Evolutionary conservation across 495 filamentous ascomycete species (phyloP).

Genomic region (Aspergillus nanangensis): DNA sequence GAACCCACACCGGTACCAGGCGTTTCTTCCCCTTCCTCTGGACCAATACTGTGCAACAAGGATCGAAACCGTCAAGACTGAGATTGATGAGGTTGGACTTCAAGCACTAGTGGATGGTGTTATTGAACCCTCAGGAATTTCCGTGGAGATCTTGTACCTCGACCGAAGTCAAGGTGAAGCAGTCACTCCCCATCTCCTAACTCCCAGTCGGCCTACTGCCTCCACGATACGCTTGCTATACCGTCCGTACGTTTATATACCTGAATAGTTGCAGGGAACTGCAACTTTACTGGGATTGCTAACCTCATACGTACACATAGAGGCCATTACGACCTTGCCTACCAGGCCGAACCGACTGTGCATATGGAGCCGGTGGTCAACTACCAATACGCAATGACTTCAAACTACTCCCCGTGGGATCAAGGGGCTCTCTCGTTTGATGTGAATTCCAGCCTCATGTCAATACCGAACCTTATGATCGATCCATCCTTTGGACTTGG

Average conservation of each 20-base stretch:
- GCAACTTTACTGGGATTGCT: constrained; percentile 2
- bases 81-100: constrained; percentile 87
- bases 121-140: constrained; percentile 66
- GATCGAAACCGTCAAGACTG: constrained; percentile 70
- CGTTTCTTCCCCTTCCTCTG: constrained; percentile 62
- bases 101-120: constrained; percentile 73
- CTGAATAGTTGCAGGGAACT: neutral
- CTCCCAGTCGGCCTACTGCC: constrained; percentile 44
- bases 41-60: constrained; percentile 64
- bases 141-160: constrained; percentile 84
- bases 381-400: constrained; percentile 40
- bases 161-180: constrained; percentile 78
- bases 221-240: constrained; percentile 65
- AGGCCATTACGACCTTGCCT: constrained; percentile 94
- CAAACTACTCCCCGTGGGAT: constrained; percentile 38
- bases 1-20: constrained; percentile 60
- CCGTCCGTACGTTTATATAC: constrained; percentile 54
- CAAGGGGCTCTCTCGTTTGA: constrained; percentile 45
- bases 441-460: constrained; percentile 49
- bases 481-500: constrained; percentile 35
- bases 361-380: constrained; percentile 45
- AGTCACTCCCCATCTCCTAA: constrained; percentile 72
- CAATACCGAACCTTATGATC: constrained; percentile 41
- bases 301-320: constrained; percentile 34
- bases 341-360: constrained; percentile 57